Percentiles rank a stretch among this genome's conserved stretches.
These are phyloP conservation scores for Draba incana DNA, from an alignment of 345 rosid genomes.

Conservation along the genomic window DNA sequence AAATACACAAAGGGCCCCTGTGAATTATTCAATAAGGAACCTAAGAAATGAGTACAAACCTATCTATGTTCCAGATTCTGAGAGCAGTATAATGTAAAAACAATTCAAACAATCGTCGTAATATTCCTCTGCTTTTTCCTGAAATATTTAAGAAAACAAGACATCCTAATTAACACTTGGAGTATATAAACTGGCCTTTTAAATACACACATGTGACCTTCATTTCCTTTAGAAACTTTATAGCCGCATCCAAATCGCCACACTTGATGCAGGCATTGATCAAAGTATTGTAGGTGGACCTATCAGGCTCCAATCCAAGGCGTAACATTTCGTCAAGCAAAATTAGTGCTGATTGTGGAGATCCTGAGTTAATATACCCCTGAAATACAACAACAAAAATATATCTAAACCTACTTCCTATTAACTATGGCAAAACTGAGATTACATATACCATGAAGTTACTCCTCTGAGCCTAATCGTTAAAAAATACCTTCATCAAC, in stretches of 20 bases:
- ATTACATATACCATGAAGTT: slow-evolving; percentile 1
- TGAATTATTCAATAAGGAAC: slow-evolving; percentile 25
- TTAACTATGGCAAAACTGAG: no score
- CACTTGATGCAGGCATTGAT: slow-evolving; percentile 61
- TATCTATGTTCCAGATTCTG: slow-evolving; percentile 8
- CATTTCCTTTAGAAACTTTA: slow-evolving; percentile 69
- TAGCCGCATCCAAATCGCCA: slow-evolving; percentile 59
- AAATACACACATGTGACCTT: slow-evolving; percentile 66
- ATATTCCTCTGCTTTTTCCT: slow-evolving; percentile 55
- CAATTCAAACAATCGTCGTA: slow-evolving; percentile 34
- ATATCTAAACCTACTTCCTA: background rate
- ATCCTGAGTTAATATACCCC: slow-evolving; percentile 62
- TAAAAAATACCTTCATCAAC: slow-evolving; percentile 69
- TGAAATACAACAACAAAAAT: slow-evolving; percentile 31
- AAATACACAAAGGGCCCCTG: slow-evolving; percentile 75
- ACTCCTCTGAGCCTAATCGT: slow-evolving; percentile 6
- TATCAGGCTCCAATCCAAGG: slow-evolving; percentile 65
- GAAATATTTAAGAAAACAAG: slow-evolving; percentile 27
- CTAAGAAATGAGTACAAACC: slow-evolving; percentile 1
- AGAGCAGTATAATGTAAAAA: slow-evolving; percentile 20
- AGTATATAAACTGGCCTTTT: slow-evolving; percentile 59
- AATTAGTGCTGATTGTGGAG: slow-evolving; percentile 55
- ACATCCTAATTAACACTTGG: slow-evolving; percentile 35
- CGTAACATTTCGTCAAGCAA: slow-evolving; percentile 55
- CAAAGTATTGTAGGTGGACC: slow-evolving; percentile 65